These are phyloP conservation scores for Aureobasidium sp. DNA, from an alignment of 2,329 filamentous ascomycete genomes.

Conservation along the genomic window DNA sequence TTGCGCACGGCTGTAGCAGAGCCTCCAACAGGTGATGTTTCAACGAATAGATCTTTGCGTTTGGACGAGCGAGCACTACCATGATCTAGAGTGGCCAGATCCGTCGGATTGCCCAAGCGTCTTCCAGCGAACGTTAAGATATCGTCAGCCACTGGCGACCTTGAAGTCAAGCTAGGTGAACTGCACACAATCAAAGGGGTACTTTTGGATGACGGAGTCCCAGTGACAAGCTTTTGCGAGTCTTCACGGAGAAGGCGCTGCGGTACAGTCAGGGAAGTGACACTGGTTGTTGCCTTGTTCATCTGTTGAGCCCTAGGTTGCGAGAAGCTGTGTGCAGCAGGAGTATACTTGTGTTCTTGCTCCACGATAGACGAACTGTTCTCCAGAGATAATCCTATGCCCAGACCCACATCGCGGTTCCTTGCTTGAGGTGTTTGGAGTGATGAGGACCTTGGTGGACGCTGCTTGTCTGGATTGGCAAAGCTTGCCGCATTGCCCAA, in stretches of 20 bases:
- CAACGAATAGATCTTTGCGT: not conserved
- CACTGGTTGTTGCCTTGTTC: not conserved
- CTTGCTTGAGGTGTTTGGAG: not conserved
- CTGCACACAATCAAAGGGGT: conserved; percentile 23
- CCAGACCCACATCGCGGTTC: not conserved
- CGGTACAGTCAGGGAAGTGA: not conserved
- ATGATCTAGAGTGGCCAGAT: conserved; percentile 25
- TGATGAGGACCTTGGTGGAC: not conserved
- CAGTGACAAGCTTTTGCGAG: not conserved
- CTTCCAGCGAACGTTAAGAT: conserved; percentile 21
- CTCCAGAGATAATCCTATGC: not conserved
- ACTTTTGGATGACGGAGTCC: conserved; percentile 17
- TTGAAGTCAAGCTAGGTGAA: conserved; percentile 4
- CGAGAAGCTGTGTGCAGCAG: conserved; percentile 22
- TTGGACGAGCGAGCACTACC: conserved; percentile 11
- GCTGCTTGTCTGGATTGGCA: not conserved
- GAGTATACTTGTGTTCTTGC: not conserved
- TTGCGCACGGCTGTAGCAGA: not conserved
- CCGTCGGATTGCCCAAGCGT: conserved; percentile 20
- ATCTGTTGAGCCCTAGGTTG: conserved; percentile 14
- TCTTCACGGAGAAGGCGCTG: not conserved
- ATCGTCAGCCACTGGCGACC: conserved; percentile 7
- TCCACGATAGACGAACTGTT: not conserved
- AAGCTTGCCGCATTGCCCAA: not conserved
- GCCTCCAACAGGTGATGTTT: not conserved